Base-by-base conservation (phyloP, 2,329 filamentous ascomycete species). In the Plenodomus biglobosus region DNA sequence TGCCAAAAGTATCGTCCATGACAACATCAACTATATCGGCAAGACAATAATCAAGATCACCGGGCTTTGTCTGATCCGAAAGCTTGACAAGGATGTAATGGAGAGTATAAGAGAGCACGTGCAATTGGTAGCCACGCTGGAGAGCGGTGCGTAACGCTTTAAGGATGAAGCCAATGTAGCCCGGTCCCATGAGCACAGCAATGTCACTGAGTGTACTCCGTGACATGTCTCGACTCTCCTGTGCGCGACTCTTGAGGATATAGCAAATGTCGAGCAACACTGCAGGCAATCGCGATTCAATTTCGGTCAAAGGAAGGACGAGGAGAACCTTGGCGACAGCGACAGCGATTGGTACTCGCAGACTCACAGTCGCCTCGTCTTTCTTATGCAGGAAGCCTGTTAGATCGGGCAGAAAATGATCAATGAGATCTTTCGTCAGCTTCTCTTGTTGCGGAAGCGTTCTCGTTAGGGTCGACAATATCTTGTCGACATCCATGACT, bases 1-100 rank as follows among this genome's bases (percentile, higher is more conserved):
- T 84, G 22, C 95, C 95, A 66, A 99, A 99, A 11, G 95, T 94
- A 67, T 99, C 95, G 64, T 99, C 94, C 89, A 99, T 94, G 55
- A 97, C 86, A 37, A 99, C 84, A 1, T 84, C 81, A 38, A 95
- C 85, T 37, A 97, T 85, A 10, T 87, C 80, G 2, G 82, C 76
- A 8, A 96, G 77, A 64, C 92, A 96, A 66, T 96, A 92, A 65
- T 99, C 90, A 22, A 99, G 76, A 59, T 92, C 90, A 19, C 95
- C 94, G 16, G 90, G 85, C 35, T 84, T 78, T 62, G 90, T 88
- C 2, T 83, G 79, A 8, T 90, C 86, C 10, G 87, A 84, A 8
- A 86, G 84, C 4, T 84, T 81, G 10, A 96, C 84, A 17, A 99
- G 77, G 42, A 99, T 89, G 0, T 91, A 90, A 73, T 99, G 94